Conservation (phyloP, 1,284 basidiomycete genomes). For the Trichosporon coremiiforme region DNA sequence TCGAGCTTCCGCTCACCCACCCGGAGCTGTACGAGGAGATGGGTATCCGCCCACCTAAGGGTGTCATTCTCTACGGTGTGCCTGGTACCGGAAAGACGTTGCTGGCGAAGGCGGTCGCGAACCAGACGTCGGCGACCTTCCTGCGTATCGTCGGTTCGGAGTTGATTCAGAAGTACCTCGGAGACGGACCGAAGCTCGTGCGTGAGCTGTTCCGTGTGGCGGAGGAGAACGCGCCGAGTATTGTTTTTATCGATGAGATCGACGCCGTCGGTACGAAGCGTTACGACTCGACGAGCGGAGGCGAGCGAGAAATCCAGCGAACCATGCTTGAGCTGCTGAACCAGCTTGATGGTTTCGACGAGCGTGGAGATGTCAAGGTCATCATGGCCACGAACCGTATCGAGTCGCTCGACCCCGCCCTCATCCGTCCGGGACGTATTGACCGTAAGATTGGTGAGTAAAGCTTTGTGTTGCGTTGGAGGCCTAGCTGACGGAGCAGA, state of each 20-base stretch:
- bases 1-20: constrained; percentile 96
- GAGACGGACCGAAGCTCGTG: constrained; percentile 98
- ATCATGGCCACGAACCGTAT: constrained; percentile 65
- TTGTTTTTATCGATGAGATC: constrained; percentile 99
- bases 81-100: constrained; percentile 99
- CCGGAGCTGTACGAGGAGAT: constrained; percentile 99
- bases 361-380: constrained; percentile 97
- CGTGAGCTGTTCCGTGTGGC: constrained; percentile 96
- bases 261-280: constrained; percentile 99
- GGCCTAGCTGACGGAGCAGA: constrained; percentile 58
- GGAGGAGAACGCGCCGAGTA: constrained; percentile 95
- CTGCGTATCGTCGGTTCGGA: constrained; percentile 96
- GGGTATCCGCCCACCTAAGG: constrained; percentile 98
- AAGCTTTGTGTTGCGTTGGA: constrained; percentile 20
- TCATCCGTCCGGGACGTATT: constrained; percentile 97
- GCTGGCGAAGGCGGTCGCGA: constrained; percentile 96
- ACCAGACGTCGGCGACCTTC: constrained; percentile 98
- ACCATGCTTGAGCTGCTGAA: constrained; percentile 89
- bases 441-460: constrained; percentile 84
- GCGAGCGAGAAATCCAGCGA: constrained; percentile 97
- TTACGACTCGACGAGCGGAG: constrained; percentile 93
- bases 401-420: constrained; percentile 91
- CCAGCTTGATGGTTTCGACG: constrained; percentile 91
- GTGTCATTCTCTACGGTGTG: constrained; percentile 98
- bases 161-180: constrained; percentile 98